phyloP scores from a whole-genome alignment of 495 filamentous ascomycete species.

The Penicillium desertorum region DNA sequence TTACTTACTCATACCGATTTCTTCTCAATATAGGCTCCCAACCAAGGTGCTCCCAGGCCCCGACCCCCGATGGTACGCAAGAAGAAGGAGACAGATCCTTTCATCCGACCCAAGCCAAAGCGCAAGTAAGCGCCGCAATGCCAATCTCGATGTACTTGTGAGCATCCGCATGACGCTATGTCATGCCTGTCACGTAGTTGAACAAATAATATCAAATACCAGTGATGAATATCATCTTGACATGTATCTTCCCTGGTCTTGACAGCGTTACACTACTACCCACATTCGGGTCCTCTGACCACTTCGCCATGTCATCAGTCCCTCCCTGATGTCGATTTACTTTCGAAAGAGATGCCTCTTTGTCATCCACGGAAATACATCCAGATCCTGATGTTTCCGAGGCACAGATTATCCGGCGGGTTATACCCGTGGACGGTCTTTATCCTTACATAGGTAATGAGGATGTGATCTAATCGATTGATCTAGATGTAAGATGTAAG shows the following conservation, averaged over 20 bases:
- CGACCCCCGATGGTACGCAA: constrained; percentile 44
- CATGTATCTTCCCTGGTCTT: not conserved
- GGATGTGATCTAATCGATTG: not conserved
- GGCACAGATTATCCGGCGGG: not conserved
- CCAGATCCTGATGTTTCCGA: not conserved
- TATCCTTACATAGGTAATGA: not conserved
- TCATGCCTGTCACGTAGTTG: not conserved
- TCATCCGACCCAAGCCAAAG: constrained; percentile 52
- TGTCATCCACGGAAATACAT: not conserved
- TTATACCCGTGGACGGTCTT: not conserved
- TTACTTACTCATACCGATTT: constrained; percentile 16
- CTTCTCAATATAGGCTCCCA: constrained; percentile 12
- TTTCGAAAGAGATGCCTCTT: not conserved
- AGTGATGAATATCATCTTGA: not conserved
- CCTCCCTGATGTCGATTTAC: not conserved
- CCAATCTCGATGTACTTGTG: not conserved
- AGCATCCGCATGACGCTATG: not conserved
- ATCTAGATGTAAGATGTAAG: too few species aligned
- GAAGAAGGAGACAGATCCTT: constrained; percentile 52
- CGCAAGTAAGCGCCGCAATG: constrained; percentile 18
- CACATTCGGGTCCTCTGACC: not conserved
- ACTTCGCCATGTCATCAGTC: not conserved
- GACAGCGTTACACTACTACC: not conserved
- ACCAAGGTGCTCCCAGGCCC: constrained; percentile 16
- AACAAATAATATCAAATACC: not conserved